Percentiles rank a stretch among this genome's conserved stretches.
These are phyloP conservation scores for Epichloe amarillans DNA, from an alignment of 2,329 filamentous ascomycete genomes.

Conservation along the genomic window DNA sequence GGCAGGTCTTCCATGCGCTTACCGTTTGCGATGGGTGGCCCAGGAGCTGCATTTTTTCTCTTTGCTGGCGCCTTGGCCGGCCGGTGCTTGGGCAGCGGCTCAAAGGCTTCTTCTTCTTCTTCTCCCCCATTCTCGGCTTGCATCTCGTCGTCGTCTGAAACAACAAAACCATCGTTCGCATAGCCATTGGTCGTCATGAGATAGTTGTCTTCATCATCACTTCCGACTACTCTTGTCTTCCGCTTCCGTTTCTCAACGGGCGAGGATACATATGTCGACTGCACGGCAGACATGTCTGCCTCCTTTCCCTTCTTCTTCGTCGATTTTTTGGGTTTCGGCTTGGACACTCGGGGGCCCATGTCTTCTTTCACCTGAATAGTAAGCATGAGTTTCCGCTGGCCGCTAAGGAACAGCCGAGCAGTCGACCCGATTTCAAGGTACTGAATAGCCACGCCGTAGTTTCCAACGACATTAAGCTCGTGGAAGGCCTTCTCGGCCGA, in stretches of 20 bases:
- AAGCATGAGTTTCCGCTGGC: conserved; percentile 32
- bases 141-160: conserved; percentile 24
- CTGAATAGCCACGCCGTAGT: conserved; percentile 54
- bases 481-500: conserved; percentile 58
- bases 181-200: conserved; percentile 34
- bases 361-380: conserved; percentile 24
- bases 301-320: conserved; percentile 23
- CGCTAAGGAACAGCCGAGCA: conserved; percentile 29
- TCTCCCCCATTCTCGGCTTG: conserved; percentile 20
- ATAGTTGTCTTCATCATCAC: conserved; percentile 24
- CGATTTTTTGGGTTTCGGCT: conserved; percentile 21
- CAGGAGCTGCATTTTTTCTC: conserved; percentile 17
- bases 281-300: conserved; percentile 27
- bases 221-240: conserved; percentile 13
- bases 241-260: conserved; percentile 27
- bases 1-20: conserved; percentile 38
- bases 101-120: conserved; percentile 30
- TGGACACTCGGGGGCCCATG: conserved; percentile 17
- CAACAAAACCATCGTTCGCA: conserved; percentile 34
- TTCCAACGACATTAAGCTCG: conserved; percentile 47
- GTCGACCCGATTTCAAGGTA: conserved; percentile 46
- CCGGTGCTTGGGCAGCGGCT: conserved; percentile 25
- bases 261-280: conserved; percentile 38
- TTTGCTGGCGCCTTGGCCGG: conserved; percentile 21
- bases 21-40: conserved; percentile 46